A percentile compares a stretch with the other conserved stretches of the same genome.
Evolutionary conservation across 2,329 filamentous ascomycete species (phyloP).

Genomic region (Rutstroemia sp.): DNA sequence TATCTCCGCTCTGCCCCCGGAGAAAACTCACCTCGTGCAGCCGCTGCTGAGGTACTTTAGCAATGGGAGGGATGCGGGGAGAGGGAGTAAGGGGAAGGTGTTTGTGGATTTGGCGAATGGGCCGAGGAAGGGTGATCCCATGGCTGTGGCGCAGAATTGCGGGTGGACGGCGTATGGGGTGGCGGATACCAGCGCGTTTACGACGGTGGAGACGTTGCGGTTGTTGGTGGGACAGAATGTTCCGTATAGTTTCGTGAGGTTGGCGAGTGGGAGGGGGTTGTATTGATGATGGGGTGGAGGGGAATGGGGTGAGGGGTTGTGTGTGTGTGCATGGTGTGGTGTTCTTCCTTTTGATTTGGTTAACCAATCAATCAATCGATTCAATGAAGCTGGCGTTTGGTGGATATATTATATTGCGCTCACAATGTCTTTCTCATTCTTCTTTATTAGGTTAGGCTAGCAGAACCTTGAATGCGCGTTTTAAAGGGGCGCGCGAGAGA

Average conservation of each 20-base stretch:
- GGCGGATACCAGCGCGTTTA: constrained; percentile 75
- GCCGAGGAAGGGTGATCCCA: constrained; percentile 59
- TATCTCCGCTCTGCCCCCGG: constrained; percentile 68
- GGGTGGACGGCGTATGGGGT: constrained; percentile 76
- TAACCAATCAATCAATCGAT: neutral
- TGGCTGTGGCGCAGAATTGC: constrained; percentile 61
- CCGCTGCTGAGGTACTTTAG: constrained; percentile 69
- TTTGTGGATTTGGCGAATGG: constrained; percentile 69
- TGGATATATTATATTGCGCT: neutral
- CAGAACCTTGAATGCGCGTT: too few relatives aligned
- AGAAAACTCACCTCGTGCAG: constrained; percentile 71
- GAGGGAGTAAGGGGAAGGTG: constrained; percentile 47
- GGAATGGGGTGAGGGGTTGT: too few relatives aligned
- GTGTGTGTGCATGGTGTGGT: neutral
- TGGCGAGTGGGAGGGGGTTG: constrained; percentile 55
- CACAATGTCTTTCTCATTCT: too few relatives aligned
- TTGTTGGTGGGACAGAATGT: constrained; percentile 80
- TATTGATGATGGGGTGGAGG: constrained; percentile 28
- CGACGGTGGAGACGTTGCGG: constrained; percentile 72
- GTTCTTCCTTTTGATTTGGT: neutral
- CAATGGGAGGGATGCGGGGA: constrained; percentile 31
- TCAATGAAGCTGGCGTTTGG: neutral
- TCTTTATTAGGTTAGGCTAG: too few relatives aligned
- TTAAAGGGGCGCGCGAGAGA: too few relatives aligned
- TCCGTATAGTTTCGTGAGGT: constrained; percentile 76